These are phyloP conservation scores for Yamadazyma akitaensis DNA, from an alignment of 805 yeast genomes.

Conservation along the genomic window DNA sequence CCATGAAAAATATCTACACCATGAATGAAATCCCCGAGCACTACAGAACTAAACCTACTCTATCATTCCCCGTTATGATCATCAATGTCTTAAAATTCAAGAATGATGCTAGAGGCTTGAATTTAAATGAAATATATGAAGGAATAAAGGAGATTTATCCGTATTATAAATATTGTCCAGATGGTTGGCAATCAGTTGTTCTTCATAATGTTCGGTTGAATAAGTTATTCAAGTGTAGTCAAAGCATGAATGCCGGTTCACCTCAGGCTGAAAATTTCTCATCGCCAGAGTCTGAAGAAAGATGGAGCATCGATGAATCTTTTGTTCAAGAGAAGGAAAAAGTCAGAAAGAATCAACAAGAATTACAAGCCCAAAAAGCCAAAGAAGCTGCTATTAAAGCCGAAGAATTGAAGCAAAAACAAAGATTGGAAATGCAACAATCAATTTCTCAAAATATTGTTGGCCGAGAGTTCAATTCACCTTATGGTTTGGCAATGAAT, in stretches of 20 bases:
- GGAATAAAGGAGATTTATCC: conserved; percentile 87
- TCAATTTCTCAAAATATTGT: conserved; percentile 21
- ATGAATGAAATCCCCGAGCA: conserved; percentile 87
- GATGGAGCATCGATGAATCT: conserved; percentile 89
- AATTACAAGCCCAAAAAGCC: conserved; percentile 58
- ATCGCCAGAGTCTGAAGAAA: conserved; percentile 43
- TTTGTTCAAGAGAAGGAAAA: conserved; percentile 80
- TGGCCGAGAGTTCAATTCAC: conserved; percentile 23
- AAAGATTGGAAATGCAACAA: conserved; percentile 31
- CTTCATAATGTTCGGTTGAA: conserved; percentile 85
- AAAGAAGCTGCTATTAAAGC: conserved; percentile 52
- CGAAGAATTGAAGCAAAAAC: conserved; percentile 50
- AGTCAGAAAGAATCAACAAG: conserved; percentile 60
- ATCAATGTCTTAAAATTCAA: conserved; percentile 71
- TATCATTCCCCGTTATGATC: conserved; percentile 77
- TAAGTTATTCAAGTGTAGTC: conserved; percentile 58
- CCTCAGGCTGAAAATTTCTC: background rate
- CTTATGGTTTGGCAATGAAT: conserved; percentile 20
- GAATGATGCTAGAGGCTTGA: conserved; percentile 67
- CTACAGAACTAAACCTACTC: conserved; percentile 78
- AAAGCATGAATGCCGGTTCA: background rate
- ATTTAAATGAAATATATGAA: conserved; percentile 65
- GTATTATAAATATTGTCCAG: conserved; percentile 88
- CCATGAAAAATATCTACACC: conserved; percentile 61
- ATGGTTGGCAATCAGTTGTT: conserved; percentile 96